Evolutionary conservation across 2,329 filamentous ascomycete species (phyloP), one percentile per base, ranked within the genome.

Genomic region (Neurospora crassa): DNA sequence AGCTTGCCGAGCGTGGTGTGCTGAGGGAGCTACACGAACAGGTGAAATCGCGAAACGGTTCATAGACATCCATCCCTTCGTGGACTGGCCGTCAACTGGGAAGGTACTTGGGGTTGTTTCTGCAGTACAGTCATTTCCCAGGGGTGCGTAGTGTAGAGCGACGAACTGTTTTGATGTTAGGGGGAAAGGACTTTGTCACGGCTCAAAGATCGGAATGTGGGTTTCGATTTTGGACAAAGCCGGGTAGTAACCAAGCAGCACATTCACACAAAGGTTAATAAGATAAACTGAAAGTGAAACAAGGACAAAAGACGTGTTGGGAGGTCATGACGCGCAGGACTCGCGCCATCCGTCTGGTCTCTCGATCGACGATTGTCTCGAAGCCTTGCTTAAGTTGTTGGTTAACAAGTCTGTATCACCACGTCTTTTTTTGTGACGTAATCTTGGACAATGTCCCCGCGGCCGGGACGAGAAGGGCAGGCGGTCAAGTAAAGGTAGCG

Each of bases 1-100:
- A 87, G 73, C 84, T 96, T 71, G 91, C 91, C 0, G 88, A 89
- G 72, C 90, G 90, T 76, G 89, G 88, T 1, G 81, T 88, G 1
- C 79, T 96, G 71, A 81, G 83, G 74, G 80, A 84, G 43, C 75
- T 83, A 67, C 70, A 75, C 34, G 71, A 74, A n/a, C 72, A 76
- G 45, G 72, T 67, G 12, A 43, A 68, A 29, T 8, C 43, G 12
- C 45, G 63, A 68, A 67, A 24, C 41, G 40, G 41, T 45, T n/a
- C 43, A 16, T 71, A 59, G 68, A 71, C 6, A 70, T 69, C 1
- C 63, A n/a, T 41, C 37, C n/a, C 12, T 14, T 12, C 6, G 20
- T 8, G 24, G 53, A 34, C 53, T 63, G 16, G 16, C 18, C 7
- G 10, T 59, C 47, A 29, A 34, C 47, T 18, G 24, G 12, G 14